Percentiles rank a stretch among this genome's conserved stretches.
Evolutionary conservation across 2,329 filamentous ascomycete genomes (phyloP).

Genomic region (Colletotrichum tofieldiae): DNA sequence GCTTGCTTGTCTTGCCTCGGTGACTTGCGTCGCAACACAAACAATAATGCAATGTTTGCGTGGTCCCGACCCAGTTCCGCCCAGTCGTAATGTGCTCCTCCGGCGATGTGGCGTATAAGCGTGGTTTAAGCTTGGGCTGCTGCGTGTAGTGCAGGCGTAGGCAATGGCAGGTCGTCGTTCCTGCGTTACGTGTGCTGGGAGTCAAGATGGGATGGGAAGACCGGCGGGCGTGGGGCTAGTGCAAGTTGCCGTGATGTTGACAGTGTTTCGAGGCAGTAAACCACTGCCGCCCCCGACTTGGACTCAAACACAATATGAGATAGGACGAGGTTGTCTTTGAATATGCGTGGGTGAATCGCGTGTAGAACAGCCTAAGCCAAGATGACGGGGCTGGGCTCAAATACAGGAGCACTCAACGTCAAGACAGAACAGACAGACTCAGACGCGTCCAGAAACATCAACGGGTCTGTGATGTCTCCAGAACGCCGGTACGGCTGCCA

Average conservation of each 20-base stretch:
- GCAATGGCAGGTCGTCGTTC: conserved; percentile 13
- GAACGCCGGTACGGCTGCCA: conserved; percentile 16
- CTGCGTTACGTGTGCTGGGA: conserved; percentile 30
- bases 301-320: conserved; percentile 16
- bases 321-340: conserved; percentile 3
- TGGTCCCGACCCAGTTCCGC: background rate
- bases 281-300: conserved; percentile 14
- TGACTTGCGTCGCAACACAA: conserved; percentile 8
- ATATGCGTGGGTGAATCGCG: conserved; percentile 17
- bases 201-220: conserved; percentile 18
- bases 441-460: conserved; percentile 6
- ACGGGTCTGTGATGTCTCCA: conserved; percentile 16
- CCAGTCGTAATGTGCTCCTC: conserved; percentile 7
- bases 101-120: conserved; percentile 5
- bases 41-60: conserved; percentile 5
- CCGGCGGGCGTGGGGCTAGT: conserved; percentile 20
- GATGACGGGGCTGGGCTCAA: conserved; percentile 28
- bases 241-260: conserved; percentile 22
- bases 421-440: conserved; percentile 2
- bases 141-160: conserved; percentile 17
- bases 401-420: conserved; percentile 21
- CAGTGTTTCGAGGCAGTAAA: conserved; percentile 25
- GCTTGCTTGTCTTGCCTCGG: background rate
- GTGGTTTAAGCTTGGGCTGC: conserved; percentile 23
- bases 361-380: conserved; percentile 36